A percentile compares a stretch with the other conserved stretches of the same genome.
phyloP scores from a whole-genome alignment of 2,329 filamentous ascomycete species.

The Fusarium coicis region DNA sequence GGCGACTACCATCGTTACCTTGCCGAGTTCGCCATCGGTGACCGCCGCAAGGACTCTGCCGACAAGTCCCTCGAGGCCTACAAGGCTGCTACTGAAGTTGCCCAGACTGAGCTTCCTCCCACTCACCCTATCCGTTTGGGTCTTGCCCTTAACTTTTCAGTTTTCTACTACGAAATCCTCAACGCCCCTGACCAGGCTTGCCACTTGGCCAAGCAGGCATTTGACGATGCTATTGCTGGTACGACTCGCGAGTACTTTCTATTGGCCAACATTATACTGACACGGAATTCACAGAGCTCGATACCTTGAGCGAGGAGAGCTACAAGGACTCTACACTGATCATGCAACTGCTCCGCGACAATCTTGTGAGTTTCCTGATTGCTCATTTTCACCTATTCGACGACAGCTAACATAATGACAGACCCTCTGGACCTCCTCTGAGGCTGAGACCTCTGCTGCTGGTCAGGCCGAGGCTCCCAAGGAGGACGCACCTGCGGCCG shows the following conservation, averaged over 20 bases:
- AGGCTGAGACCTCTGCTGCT: conserved; percentile 82
- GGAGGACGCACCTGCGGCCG: conserved; percentile 61
- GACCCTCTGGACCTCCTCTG: conserved; percentile 99
- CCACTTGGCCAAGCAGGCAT: conserved; percentile 98
- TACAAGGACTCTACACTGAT: conserved; percentile 99
- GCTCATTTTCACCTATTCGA: neutral
- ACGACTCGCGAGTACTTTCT: neutral
- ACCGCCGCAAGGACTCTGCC: conserved; percentile 90
- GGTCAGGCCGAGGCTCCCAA: conserved; percentile 62
- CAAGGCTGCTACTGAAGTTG: conserved; percentile 99
- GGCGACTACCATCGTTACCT: conserved; percentile 97
- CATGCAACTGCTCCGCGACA: conserved; percentile 98
- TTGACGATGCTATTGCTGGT: conserved; percentile 95
- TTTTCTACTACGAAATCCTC: conserved; percentile 99
- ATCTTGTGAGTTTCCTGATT: conserved; percentile 73
- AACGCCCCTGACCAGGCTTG: conserved; percentile 98
- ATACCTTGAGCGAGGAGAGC: conserved; percentile 97
- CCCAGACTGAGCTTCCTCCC: conserved; percentile 95
- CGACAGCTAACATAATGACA: conserved; percentile 54
- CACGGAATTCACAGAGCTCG: conserved; percentile 73
- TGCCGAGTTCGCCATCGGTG: conserved; percentile 90
- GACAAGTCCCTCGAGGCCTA: conserved; percentile 93
- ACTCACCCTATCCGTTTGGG: conserved; percentile 98
- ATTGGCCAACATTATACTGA: neutral
- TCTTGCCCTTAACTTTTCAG: conserved; percentile 98